Percentiles rank a stretch among this genome's conserved stretches.
phyloP scores from a whole-genome alignment of 169 alveolate genomes.

The Plasmodium relictum region DNA sequence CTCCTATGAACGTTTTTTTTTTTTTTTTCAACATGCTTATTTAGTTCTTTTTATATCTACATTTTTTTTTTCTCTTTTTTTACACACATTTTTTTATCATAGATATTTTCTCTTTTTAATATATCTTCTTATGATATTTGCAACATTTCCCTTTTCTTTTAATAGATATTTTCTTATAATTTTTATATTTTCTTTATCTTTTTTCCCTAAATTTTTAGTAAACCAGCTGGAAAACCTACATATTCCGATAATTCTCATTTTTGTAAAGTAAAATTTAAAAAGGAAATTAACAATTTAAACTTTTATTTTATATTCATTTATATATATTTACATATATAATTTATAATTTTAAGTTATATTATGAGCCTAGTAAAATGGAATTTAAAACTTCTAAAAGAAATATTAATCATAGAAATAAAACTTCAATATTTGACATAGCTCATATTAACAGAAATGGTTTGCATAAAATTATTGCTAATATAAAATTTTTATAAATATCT shows the following conservation, averaged over 20 bases:
- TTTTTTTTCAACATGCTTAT: no score
- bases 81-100: no score
- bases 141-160: no score
- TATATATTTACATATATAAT: not conserved
- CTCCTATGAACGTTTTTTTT: no score
- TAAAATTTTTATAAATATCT: no score
- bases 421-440: constrained; percentile 33
- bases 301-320: not conserved
- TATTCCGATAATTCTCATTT: constrained; percentile 2
- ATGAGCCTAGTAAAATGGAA: constrained; percentile 6
- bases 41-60: no score
- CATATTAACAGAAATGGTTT: not conserved
- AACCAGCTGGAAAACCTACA: constrained; percentile 41
- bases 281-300: not conserved
- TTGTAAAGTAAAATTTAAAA: constrained; percentile 4
- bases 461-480: no score
- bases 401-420: constrained; percentile 41
- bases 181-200: not conserved
- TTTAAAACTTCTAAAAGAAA: constrained; percentile 36
- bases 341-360: constrained; percentile 10
- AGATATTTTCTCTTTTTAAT: no score
- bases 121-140: not conserved
- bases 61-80: no score
- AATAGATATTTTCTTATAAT: not conserved
- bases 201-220: constrained; percentile 2